These are phyloP conservation scores for Aspergillus phoenicis DNA, from an alignment of 2,329 filamentous ascomycete species.

Conservation along the genomic window DNA sequence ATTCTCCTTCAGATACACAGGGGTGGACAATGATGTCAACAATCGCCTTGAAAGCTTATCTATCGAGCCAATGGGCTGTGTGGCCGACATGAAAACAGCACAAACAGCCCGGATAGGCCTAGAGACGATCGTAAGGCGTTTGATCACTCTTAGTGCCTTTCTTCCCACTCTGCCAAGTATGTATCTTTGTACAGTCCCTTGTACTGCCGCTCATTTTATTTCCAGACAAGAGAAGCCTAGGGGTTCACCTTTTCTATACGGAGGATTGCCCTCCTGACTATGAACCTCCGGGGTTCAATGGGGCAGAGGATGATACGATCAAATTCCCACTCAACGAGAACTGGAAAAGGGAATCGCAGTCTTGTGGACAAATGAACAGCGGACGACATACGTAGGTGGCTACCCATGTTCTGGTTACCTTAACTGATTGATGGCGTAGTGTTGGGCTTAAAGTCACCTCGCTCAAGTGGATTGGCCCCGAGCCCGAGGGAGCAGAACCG, in stretches of 20 bases:
- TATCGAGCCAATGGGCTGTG: slow-evolving; percentile 31
- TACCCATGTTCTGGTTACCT: not conserved
- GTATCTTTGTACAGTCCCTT: not conserved
- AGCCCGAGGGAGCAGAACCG: slow-evolving; percentile 26
- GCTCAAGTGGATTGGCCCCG: slow-evolving; percentile 34
- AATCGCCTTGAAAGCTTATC: slow-evolving; percentile 33
- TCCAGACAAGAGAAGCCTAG: slow-evolving; percentile 44
- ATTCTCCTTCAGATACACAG: slow-evolving; percentile 51
- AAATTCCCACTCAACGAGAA: slow-evolving; percentile 41
- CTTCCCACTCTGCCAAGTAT: slow-evolving; percentile 49
- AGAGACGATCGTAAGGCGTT: slow-evolving; percentile 45
- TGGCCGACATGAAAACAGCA: slow-evolving; percentile 39
- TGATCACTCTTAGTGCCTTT: slow-evolving; percentile 42
- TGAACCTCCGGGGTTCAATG: slow-evolving; percentile 46
- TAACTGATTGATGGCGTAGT: slow-evolving; percentile 25
- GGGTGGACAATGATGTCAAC: slow-evolving; percentile 32
- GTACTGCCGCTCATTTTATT: not conserved
- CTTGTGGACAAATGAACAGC: slow-evolving; percentile 38
- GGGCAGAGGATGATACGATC: slow-evolving; percentile 31
- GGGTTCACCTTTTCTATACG: slow-evolving; percentile 50
- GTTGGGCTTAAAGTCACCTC: slow-evolving; percentile 39
- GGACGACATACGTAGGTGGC: slow-evolving; percentile 43
- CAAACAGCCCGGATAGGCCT: slow-evolving; percentile 46
- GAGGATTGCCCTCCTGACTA: slow-evolving; percentile 44
- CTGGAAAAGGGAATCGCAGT: slow-evolving; percentile 41